Conservation (phyloP, 192 early-diverging fungal species). For the Coemansia sp. region DNA sequence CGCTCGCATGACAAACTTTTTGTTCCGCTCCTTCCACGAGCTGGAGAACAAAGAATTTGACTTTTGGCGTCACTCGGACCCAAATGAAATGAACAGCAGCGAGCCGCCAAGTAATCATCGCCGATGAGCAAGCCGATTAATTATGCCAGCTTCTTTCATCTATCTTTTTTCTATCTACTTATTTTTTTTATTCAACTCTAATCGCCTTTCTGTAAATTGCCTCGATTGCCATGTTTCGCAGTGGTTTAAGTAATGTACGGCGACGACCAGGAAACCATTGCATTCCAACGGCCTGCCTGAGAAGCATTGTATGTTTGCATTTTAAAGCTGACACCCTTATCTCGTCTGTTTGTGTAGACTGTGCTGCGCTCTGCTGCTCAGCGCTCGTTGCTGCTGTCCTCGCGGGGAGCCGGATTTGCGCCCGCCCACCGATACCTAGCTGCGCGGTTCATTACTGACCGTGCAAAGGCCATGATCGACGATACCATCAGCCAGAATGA, state of each 20-base stretch:
- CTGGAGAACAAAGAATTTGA: constrained; percentile 55
- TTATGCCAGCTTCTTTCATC: constrained; percentile 10
- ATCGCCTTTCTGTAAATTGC: not conserved
- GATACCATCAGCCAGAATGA: constrained; percentile 66
- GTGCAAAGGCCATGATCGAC: constrained; percentile 36
- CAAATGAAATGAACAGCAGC: constrained; percentile 19
- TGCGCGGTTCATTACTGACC: constrained; percentile 40
- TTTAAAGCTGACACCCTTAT: not conserved
- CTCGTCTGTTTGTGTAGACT: constrained; percentile 20
- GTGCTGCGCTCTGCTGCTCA: constrained; percentile 17
- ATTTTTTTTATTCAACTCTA: not conserved
- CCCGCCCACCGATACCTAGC: constrained; percentile 22
- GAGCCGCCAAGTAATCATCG: not conserved
- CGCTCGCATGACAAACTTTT: constrained; percentile 60
- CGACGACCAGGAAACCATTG: not conserved
- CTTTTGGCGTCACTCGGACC: constrained; percentile 48
- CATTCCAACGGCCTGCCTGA: not conserved
- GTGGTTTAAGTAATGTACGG: constrained; percentile 15
- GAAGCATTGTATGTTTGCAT: not conserved
- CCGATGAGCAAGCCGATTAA: not conserved
- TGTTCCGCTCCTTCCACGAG: constrained; percentile 61
- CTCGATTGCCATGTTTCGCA: constrained; percentile 15
- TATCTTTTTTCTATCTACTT: constrained; percentile 2
- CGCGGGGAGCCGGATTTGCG: constrained; percentile 2
- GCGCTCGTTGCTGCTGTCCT: constrained; percentile 9